These are phyloP conservation scores for Patellifolia procumbens DNA, from an alignment of 179 eudicot genomes.

Conservation along the genomic window DNA sequence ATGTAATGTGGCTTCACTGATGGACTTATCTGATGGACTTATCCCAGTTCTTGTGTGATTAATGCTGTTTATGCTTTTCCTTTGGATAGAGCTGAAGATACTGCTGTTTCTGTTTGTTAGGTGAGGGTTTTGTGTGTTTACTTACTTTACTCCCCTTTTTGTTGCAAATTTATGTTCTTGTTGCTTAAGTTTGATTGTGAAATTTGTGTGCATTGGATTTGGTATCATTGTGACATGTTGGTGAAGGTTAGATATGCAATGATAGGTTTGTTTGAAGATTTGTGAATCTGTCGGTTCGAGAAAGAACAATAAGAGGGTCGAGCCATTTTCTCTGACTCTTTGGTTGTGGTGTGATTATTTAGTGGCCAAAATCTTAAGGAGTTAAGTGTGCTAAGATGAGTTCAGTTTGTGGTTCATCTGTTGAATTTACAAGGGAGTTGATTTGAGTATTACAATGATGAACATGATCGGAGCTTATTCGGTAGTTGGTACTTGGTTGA, in stretches of 20 bases:
- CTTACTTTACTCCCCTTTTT: no score
- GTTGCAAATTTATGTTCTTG: not conserved
- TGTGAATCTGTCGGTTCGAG: no score
- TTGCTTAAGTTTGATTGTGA: not conserved
- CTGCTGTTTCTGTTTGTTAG: slow-evolving; percentile 86
- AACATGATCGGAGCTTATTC: no score
- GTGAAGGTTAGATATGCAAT: not conserved
- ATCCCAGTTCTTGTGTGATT: not conserved
- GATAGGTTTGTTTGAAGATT: no score
- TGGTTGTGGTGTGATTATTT: not conserved
- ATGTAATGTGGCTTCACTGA: not conserved
- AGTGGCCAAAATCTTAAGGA: not conserved
- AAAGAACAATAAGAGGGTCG: no score
- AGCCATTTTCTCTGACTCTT: no score
- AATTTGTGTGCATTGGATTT: not conserved
- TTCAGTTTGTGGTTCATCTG: not conserved
- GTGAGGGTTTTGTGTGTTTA: no score
- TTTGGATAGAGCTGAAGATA: slow-evolving; percentile 83
- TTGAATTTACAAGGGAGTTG: not conserved
- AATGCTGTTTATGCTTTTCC: slow-evolving; percentile 82
- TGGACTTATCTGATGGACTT: no score
- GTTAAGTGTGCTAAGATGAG: not conserved
- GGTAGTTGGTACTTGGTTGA: no score
- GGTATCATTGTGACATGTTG: not conserved
- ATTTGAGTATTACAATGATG: not conserved